Evolutionary conservation across 352 stramenopile genomes (phyloP).

Genomic region (Phytophthora boehmeriae): DNA sequence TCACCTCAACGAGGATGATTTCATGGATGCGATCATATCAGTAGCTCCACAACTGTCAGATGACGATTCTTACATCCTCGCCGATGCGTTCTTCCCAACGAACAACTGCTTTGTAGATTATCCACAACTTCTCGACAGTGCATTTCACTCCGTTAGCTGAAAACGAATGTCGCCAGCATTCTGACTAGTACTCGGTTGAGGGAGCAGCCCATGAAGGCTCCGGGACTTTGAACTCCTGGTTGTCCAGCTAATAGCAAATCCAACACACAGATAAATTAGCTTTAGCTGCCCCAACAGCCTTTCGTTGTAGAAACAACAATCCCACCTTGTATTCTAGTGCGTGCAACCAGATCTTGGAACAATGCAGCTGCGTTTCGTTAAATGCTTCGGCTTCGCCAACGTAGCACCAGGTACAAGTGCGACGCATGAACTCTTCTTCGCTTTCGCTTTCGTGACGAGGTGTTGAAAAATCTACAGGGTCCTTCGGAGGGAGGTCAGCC

Average conservation of each 20-base stretch:
- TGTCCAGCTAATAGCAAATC: conserved; percentile 57
- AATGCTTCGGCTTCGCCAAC: conserved; percentile 69
- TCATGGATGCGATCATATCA: conserved; percentile 73
- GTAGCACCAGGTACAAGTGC: conserved; percentile 82
- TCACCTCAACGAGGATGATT: conserved; percentile 66
- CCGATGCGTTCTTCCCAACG: conserved; percentile 73
- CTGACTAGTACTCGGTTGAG: conserved; percentile 45
- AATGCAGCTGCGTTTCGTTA: conserved; percentile 87
- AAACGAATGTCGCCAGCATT: background rate
- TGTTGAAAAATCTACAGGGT: conserved; percentile 59
- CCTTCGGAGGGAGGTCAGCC: conserved; percentile 36
- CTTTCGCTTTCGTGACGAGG: conserved; percentile 61
- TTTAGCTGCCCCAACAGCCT: background rate
- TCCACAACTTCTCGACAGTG: conserved; percentile 60
- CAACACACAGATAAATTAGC: conserved; percentile 17
- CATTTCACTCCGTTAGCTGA: conserved; percentile 42
- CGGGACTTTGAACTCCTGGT: conserved; percentile 61
- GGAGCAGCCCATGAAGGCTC: conserved; percentile 65
- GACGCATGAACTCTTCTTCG: conserved; percentile 75
- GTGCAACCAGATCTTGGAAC: conserved; percentile 87
- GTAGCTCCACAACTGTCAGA: conserved; percentile 68
- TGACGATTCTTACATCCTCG: conserved; percentile 76
- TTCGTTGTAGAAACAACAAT: conserved; percentile 5
- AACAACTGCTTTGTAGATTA: conserved; percentile 80
- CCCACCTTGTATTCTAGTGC: conserved; percentile 88